Conservation (phyloP, 1,139 yeast species). For the Geotrichum restrictum region DNA sequence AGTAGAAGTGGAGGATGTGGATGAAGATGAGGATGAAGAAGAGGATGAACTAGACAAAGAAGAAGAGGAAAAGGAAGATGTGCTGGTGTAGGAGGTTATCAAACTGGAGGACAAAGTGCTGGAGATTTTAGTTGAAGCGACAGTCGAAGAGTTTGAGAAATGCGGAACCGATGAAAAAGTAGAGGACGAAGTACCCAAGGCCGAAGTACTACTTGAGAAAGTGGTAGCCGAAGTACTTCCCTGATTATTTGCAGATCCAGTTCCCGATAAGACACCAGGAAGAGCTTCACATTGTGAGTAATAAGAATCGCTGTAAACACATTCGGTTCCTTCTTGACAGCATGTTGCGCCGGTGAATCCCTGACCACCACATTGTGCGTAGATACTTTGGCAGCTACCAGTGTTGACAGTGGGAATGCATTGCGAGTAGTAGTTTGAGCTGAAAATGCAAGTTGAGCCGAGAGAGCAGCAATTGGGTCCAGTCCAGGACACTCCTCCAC, state of each 20-base stretch:
- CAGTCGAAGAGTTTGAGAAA: neutral
- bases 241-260: neutral
- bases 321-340: constrained; percentile 17
- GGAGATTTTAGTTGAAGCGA: neutral
- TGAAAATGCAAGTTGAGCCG: constrained; percentile 8
- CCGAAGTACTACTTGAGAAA: neutral
- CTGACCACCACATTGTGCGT: constrained; percentile 19
- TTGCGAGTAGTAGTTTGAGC: constrained; percentile 12
- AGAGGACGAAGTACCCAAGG: neutral
- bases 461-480: constrained; percentile 17
- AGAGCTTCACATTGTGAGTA: constrained; percentile 14
- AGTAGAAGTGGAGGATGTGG: neutral
- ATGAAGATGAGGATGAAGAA: neutral
- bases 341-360: constrained; percentile 18
- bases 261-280: neutral
- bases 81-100: neutral
- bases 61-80: neutral
- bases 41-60: neutral
- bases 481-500: constrained; percentile 14
- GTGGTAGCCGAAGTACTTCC: neutral
- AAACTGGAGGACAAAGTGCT: neutral
- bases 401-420: constrained; percentile 12
- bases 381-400: neutral
- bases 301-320: constrained; percentile 10
- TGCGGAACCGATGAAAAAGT: neutral